A percentile compares a stretch with the other conserved stretches of the same genome.
phyloP scores from a whole-genome alignment of 163 green algal genomes.

The Scenedesmus sp. region DNA sequence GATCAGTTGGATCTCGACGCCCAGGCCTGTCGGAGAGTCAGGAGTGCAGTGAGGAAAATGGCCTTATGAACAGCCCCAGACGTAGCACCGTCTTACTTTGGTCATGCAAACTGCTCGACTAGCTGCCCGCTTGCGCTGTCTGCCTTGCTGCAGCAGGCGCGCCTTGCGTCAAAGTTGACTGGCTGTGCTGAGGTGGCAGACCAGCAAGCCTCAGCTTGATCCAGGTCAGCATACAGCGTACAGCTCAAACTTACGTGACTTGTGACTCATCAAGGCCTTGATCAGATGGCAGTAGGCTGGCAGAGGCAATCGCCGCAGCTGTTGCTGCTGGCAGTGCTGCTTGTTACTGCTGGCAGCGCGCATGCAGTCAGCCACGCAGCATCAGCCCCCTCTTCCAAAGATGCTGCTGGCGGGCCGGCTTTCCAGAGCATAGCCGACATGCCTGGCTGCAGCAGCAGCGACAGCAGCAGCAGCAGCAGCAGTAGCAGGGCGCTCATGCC shows the following conservation, averaged over 20 bases:
- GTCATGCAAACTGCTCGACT: not conserved
- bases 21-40: not conserved
- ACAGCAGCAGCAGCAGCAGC: not conserved
- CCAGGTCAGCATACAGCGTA: not conserved
- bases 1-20: not conserved
- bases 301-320: not conserved
- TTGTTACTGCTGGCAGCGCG: not conserved
- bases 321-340: not conserved
- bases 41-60: not conserved
- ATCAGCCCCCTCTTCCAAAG: not conserved
- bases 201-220: not conserved
- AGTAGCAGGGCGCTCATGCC: not conserved
- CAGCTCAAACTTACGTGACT: too few species aligned
- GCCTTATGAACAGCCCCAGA: not conserved
- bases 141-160: not conserved
- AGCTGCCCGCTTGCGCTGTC: not conserved
- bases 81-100: too few species aligned
- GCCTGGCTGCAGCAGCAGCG: conserved; percentile 17
- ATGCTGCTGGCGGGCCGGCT: not conserved
- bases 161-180: not conserved
- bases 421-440: conserved; percentile 14
- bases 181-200: conserved; percentile 2
- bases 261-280: not conserved
- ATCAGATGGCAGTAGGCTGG: not conserved
- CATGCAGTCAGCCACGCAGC: not conserved